These are phyloP conservation scores for Penicillium soppii DNA, from an alignment of 495 filamentous ascomycete genomes.

Conservation along the genomic window DNA sequence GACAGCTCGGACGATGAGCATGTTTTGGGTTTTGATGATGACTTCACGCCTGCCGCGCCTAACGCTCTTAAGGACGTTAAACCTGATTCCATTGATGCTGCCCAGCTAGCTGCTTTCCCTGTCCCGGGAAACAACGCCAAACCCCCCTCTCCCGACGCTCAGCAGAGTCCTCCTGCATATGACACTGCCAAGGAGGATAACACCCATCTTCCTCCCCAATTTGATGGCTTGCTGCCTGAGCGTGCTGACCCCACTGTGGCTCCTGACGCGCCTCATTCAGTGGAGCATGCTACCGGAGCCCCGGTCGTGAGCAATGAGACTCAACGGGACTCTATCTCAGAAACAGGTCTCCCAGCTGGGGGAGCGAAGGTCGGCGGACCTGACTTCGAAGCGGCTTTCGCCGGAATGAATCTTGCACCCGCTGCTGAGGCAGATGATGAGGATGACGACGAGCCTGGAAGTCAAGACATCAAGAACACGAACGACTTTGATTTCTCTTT, in stretches of 20 bases:
- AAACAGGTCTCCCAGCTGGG: conserved; percentile 15
- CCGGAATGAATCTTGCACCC: conserved; percentile 62
- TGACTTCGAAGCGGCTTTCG: conserved; percentile 91
- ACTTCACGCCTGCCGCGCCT: conserved; percentile 77
- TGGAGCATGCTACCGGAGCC: conserved; percentile 39
- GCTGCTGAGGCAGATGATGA: conserved; percentile 81
- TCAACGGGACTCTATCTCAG: conserved; percentile 18
- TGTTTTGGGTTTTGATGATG: conserved; percentile 79
- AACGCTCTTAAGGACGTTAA: conserved; percentile 19
- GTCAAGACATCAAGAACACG: conserved; percentile 40
- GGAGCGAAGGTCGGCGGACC: conserved; percentile 37
- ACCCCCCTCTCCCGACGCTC: conserved; percentile 54
- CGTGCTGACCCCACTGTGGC: conserved; percentile 60
- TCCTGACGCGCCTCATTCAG: conserved; percentile 46
- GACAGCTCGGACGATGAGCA: conserved; percentile 74
- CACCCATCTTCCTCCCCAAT: conserved; percentile 58
- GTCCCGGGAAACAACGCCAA: conserved; percentile 28
- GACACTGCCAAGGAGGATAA: conserved; percentile 40
- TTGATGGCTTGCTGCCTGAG: conserved; percentile 61
- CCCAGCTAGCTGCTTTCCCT: conserved; percentile 45
- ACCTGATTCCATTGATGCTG: conserved; percentile 34
- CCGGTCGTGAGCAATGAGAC: conserved; percentile 42
- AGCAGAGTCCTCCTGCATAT: conserved; percentile 67
- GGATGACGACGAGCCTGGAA: conserved; percentile 57
- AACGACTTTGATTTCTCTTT: conserved; percentile 72